Conservation (phyloP, 2,329 filamentous ascomycete genomes). For the Nemania diffusa region DNA sequence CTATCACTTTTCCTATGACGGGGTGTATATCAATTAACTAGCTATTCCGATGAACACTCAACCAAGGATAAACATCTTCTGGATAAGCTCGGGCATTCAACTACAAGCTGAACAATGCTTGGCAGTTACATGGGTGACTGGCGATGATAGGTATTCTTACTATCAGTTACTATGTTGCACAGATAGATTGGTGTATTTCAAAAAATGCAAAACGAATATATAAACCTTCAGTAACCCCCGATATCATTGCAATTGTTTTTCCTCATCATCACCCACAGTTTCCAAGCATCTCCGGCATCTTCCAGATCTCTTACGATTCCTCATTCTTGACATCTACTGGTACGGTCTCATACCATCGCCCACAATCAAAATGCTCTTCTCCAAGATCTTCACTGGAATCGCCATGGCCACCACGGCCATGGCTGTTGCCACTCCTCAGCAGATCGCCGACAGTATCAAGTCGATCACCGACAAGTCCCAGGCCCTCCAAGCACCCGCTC, state of each 20-base stretch:
- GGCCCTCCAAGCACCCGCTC: slow-evolving; percentile 27
- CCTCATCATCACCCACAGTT: slow-evolving; percentile 22
- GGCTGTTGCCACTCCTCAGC: slow-evolving; percentile 20
- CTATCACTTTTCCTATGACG: neutral
- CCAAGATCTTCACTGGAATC: slow-evolving; percentile 32
- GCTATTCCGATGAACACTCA: neutral
- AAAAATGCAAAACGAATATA: slow-evolving; percentile 15
- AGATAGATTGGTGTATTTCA: neutral
- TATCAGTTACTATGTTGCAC: neutral
- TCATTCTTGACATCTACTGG: slow-evolving; percentile 13
- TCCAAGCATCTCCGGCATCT: neutral
- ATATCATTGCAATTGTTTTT: neutral
- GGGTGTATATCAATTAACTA: slow-evolving; percentile 7
- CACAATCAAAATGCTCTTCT: slow-evolving; percentile 33
- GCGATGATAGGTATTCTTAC: too few species aligned
- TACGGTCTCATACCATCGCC: slow-evolving; percentile 12
- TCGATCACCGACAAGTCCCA: slow-evolving; percentile 28
- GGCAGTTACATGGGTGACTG: neutral
- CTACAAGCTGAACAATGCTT: slow-evolving; percentile 21
- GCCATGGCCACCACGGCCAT: slow-evolving; percentile 28
- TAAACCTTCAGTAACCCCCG: slow-evolving; percentile 13
- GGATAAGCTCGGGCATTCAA: neutral
- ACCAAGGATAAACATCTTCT: neutral
- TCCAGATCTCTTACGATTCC: neutral
- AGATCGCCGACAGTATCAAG: slow-evolving; percentile 29